These are phyloP conservation scores for Rhynchospora tenuis DNA, from an alignment of 176 grass and related monocot species.

Conservation along the genomic window DNA sequence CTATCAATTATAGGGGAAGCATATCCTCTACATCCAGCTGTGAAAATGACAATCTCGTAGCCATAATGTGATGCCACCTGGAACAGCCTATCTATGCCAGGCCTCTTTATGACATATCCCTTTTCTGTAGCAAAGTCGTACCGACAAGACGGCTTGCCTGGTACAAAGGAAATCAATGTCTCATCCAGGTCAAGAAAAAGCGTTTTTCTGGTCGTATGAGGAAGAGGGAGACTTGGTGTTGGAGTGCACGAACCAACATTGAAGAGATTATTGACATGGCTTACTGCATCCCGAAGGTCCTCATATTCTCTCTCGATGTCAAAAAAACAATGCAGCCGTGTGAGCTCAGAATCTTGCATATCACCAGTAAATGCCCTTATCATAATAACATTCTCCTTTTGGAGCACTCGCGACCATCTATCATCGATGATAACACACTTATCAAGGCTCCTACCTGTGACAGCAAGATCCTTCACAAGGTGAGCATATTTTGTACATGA, in stretches of 20 bases:
- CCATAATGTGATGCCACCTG: neutral
- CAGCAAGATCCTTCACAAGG: neutral
- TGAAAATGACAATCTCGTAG: slow-evolving; percentile 7
- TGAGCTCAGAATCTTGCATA: neutral
- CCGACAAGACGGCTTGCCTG: neutral
- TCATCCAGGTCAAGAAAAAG: slow-evolving; percentile 10
- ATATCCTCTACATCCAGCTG: neutral
- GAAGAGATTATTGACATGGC: neutral
- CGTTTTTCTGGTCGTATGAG: neutral
- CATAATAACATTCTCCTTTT: neutral
- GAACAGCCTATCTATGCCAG: neutral
- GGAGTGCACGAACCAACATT: neutral
- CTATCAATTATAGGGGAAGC: neutral
- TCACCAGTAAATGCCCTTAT: neutral
- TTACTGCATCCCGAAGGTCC: neutral
- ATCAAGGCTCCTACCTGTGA: neutral
- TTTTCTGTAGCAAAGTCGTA: neutral
- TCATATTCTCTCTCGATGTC: neutral
- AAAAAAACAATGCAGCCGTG: neutral
- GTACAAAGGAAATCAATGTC: neutral
- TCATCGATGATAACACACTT: slow-evolving; percentile 3
- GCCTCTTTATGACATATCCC: neutral
- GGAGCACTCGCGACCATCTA: neutral
- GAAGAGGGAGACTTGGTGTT: neutral
- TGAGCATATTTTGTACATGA: neutral